A percentile compares a stretch with the other conserved stretches of the same genome.
These are phyloP conservation scores for Pseudoneurospora amorphoporcata DNA, from an alignment of 495 filamentous ascomycete species.

Conservation along the genomic window DNA sequence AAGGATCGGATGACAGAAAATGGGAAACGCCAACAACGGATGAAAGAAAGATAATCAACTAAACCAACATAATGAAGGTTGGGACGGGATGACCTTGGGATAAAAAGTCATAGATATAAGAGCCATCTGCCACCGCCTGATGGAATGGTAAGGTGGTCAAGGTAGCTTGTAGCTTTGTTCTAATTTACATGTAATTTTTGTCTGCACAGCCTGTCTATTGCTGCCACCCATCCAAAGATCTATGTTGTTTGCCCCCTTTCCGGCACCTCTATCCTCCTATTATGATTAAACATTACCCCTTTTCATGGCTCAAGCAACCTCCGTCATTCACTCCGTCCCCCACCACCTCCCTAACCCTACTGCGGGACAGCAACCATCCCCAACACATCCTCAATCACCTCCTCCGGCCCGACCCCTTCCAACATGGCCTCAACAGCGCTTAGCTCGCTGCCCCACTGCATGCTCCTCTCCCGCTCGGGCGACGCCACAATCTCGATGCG, in stretches of 20 bases:
- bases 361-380: conserved; percentile 58
- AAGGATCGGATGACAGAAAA: background rate
- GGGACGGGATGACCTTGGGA: background rate
- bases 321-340: background rate
- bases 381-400: conserved; percentile 77
- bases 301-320: background rate
- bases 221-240: background rate
- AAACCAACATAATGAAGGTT: background rate
- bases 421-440: conserved; percentile 55
- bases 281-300: background rate
- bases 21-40: background rate
- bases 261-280: background rate
- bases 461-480: conserved; percentile 68
- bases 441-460: conserved; percentile 85
- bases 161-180: background rate
- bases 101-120: background rate
- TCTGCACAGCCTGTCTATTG: background rate
- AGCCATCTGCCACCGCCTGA: background rate
- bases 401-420: conserved; percentile 58
- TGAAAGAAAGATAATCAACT: background rate
- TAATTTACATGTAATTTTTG: background rate
- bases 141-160: background rate
- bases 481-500: conserved; percentile 54
- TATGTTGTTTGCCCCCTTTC: background rate
- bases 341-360: conserved; percentile 20